A percentile compares a stretch with the other conserved stretches of the same genome.
Conservation (phyloP, 1,284 basidiomycete genomes). For the Puccinia coronata region DNA sequence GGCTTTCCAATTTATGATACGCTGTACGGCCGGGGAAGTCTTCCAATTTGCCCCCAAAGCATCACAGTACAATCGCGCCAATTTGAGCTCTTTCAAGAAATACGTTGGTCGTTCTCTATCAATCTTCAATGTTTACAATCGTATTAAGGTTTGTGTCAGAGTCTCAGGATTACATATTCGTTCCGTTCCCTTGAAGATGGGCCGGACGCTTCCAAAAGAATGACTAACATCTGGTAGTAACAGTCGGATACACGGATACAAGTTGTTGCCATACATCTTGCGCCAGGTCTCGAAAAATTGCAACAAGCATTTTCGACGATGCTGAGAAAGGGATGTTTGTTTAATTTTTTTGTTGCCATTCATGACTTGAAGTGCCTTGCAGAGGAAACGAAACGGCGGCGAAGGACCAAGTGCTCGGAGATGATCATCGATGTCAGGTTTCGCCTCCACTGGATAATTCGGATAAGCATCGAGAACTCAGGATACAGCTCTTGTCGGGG, state of each 20-base stretch:
- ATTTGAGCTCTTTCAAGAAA: constrained; percentile 83
- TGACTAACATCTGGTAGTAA: constrained; percentile 61
- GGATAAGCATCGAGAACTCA: not conserved
- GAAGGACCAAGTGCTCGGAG: constrained; percentile 57
- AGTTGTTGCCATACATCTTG: constrained; percentile 60
- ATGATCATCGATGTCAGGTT: not conserved
- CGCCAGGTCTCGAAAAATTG: constrained; percentile 58
- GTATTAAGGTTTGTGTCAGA: not conserved
- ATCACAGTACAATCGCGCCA: constrained; percentile 85
- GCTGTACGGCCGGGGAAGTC: constrained; percentile 71
- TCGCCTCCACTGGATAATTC: not conserved
- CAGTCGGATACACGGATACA: constrained; percentile 62
- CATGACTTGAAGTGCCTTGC: constrained; percentile 58
- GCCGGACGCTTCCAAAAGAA: too few relatives aligned
- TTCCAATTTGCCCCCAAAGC: constrained; percentile 76
- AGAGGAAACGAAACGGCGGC: constrained; percentile 59
- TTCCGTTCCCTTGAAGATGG: not conserved
- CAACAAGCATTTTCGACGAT: constrained; percentile 47
- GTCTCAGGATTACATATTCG: not conserved
- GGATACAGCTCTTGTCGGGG: not conserved
- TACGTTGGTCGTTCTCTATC: constrained; percentile 86
- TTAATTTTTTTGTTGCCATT: constrained; percentile 30
- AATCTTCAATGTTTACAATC: constrained; percentile 65
- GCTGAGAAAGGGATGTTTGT: constrained; percentile 33
- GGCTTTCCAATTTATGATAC: constrained; percentile 84